phyloP scores from a whole-genome alignment of 1,139 yeast species.

The Meyerozyma carpophila region DNA sequence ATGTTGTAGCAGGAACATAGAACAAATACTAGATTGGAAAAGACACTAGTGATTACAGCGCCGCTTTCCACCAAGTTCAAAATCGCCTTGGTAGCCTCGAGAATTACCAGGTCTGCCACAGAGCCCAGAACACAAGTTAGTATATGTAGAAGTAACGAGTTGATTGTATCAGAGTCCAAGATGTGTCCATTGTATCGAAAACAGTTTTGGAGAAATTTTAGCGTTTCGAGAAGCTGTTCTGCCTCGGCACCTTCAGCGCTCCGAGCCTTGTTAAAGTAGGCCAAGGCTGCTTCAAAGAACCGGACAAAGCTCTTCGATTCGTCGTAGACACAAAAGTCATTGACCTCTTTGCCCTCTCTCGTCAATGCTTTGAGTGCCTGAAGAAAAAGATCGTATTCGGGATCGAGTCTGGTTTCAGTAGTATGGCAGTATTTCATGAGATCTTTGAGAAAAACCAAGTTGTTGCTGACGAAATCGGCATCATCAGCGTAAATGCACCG shows the following conservation, averaged over 20 bases:
- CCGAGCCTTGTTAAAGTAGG: neutral
- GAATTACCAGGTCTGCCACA: neutral
- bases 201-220: neutral
- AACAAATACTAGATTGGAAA: neutral
- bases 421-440: slow-evolving; percentile 43
- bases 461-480: slow-evolving; percentile 32
- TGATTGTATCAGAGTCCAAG: neutral
- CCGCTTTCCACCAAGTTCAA: neutral
- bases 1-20: neutral
- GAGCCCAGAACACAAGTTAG: neutral
- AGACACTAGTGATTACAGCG: neutral
- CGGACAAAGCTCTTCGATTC: slow-evolving; percentile 18
- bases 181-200: neutral
- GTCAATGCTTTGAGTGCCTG: slow-evolving; percentile 50
- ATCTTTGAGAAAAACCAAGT: slow-evolving; percentile 56
- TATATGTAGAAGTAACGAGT: neutral
- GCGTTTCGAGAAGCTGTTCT: neutral
- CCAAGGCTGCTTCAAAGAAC: neutral
- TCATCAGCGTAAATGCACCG: slow-evolving; percentile 56
- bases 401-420: slow-evolving; percentile 31
- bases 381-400: slow-evolving; percentile 49
- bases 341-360: slow-evolving; percentile 54
- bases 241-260: neutral
- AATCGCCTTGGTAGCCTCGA: neutral
- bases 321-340: slow-evolving; percentile 50